phyloP scores from a whole-genome alignment of 1,284 basidiomycete genomes.

The Pseudozyma flocculosa region DNA sequence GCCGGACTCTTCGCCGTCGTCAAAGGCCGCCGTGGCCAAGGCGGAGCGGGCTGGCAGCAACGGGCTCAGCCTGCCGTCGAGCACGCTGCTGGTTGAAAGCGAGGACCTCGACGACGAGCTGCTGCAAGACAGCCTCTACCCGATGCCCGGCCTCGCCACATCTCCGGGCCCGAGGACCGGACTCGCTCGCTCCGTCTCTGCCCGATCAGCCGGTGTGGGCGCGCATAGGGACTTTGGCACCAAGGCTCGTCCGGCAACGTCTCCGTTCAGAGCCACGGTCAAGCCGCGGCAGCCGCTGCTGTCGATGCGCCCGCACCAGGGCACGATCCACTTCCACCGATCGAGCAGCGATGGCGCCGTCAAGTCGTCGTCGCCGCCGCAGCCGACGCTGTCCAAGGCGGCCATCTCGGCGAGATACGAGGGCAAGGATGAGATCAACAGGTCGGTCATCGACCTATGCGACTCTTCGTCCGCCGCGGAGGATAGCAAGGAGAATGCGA shows the following conservation, averaged over 20 bases:
- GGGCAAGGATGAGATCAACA: too few relatives aligned
- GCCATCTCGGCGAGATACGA: too few relatives aligned
- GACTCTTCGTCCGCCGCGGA: not conserved
- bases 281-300: too few relatives aligned
- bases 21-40: too few relatives aligned
- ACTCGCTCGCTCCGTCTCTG: not conserved
- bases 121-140: slow-evolving; percentile 20
- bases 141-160: slow-evolving; percentile 23
- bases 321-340: not conserved
- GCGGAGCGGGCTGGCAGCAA: not conserved
- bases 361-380: too few relatives aligned
- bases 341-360: not conserved
- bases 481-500: not conserved
- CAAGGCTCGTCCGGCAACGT: too few relatives aligned
- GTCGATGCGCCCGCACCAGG: not conserved
- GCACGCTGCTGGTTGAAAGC: slow-evolving; percentile 13
- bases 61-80: slow-evolving; percentile 1
- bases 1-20: too few relatives aligned
- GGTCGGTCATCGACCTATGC: not conserved
- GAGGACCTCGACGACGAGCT: slow-evolving; percentile 30
- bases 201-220: too few relatives aligned
- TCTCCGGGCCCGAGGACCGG: too few relatives aligned
- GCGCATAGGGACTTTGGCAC: too few relatives aligned
- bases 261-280: too few relatives aligned
- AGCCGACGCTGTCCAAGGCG: too few relatives aligned